Evolutionary conservation across 2,329 filamentous ascomycete species (phyloP), one percentile per base, ranked within the genome.

Genomic region (Alternaria sp.): DNA sequence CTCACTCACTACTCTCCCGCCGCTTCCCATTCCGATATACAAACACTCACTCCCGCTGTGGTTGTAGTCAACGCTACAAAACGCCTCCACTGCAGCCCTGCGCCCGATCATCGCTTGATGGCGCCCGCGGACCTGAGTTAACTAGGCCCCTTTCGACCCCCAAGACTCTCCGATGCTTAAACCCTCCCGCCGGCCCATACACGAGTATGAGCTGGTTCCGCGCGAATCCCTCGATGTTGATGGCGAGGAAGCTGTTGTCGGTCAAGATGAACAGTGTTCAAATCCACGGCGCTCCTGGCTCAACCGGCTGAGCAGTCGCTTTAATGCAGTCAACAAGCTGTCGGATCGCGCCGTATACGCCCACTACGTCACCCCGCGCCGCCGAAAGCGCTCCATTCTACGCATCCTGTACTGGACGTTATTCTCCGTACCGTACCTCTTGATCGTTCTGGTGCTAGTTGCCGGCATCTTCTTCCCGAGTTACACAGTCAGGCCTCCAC

Each of bases 401-500:
- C 76, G 77, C 12, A 59, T 73, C 19, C 49, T 78, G 13, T 78
- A 75, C 67, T 80, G 73, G 71, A 61, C 63, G 11, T 12, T 77
- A 57, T 77, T 78, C 62, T 70, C 70, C 5, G 58, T 79, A 11
- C 78, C 77, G 3, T 79, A 76, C 61, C 55, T 80, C 43, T 63
- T 73, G 49, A 59, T 75, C 36, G 59, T 74, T 50, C 74, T 85
- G 6, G 73, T 84, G 17, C 62, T 85, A 21, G 71, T 85, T 45
- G 82, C 81, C 2, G 81, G 81, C 47, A 75, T 85, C 19, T 83
- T 88, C 69, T 81, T 83, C 50, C 87, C 87, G 8, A 88, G 86
- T 5, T 89, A 89, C 73, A 87, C 86, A 3, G 77, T 81, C 61
- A 82, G 81, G 15, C 87, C 87, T 6, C 67, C 80, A 9, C 86